phyloP scores from a whole-genome alignment of 2,329 filamentous ascomycete genomes.

The Iodosphaeria phyllophila region DNA sequence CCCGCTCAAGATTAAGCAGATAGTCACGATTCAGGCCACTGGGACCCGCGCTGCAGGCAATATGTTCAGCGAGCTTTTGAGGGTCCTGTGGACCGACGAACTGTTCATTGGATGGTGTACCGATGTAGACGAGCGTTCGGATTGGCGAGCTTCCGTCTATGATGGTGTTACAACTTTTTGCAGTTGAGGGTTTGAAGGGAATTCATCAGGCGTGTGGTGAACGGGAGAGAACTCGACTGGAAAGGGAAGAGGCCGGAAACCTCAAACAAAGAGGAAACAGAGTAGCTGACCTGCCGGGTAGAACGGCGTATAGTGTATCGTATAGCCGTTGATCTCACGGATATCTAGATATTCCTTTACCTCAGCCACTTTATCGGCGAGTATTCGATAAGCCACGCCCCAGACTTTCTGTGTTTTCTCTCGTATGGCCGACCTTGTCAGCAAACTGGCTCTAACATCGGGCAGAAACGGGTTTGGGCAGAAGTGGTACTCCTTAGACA shows the following conservation, averaged over 20 bases:
- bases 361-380: conserved; percentile 50
- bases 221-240: too few relatives aligned
- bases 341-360: conserved; percentile 87
- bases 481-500: too few relatives aligned
- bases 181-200: too few relatives aligned
- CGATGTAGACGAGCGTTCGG: conserved; percentile 70
- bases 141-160: conserved; percentile 17
- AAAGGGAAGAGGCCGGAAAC: too few relatives aligned
- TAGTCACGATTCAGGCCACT: conserved; percentile 88
- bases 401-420: too few relatives aligned
- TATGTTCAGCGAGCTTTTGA: conserved; percentile 60
- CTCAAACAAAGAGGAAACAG: too few relatives aligned
- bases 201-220: too few relatives aligned
- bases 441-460: too few relatives aligned
- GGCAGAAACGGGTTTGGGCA: too few relatives aligned
- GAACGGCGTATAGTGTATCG: conserved; percentile 79
- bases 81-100: conserved; percentile 76
- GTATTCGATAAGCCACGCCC: conserved; percentile 85
- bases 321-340: conserved; percentile 93
- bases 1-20: conserved; percentile 59
- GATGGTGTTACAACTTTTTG: too few relatives aligned
- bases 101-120: conserved; percentile 80
- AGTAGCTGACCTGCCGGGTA: too few relatives aligned
- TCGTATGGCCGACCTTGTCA: too few relatives aligned
- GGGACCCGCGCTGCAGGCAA: conserved; percentile 56